Percentiles rank a stretch among this genome's conserved stretches.
These are phyloP conservation scores for Trapa bicornis DNA, from an alignment of 345 rosid species.

Conservation along the genomic window DNA sequence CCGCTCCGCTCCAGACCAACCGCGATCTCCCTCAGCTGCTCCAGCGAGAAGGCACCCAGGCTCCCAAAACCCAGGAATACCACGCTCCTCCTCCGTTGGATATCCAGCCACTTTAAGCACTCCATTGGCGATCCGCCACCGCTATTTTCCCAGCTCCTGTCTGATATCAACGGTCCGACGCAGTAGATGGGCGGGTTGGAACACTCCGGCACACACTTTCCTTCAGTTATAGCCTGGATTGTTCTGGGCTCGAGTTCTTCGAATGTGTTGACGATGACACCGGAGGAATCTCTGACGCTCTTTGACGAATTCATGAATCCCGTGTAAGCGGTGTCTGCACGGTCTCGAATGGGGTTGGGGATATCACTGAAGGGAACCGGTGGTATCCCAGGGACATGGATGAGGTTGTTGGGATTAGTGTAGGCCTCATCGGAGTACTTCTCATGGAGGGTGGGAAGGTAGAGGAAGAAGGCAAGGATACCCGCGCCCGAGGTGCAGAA, in stretches of 20 bases:
- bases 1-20: slow-evolving; percentile 32
- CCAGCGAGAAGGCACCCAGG: slow-evolving; percentile 22
- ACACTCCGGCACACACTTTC: slow-evolving; percentile 7
- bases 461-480: slow-evolving; percentile 17
- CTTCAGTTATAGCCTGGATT: slow-evolving; percentile 23
- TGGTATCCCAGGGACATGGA: slow-evolving; percentile 36
- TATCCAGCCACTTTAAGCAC: slow-evolving; percentile 27
- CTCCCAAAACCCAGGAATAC: slow-evolving; percentile 36
- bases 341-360: slow-evolving; percentile 14
- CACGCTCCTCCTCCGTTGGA: slow-evolving; percentile 26
- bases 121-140: background rate
- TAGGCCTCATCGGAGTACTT: slow-evolving; percentile 17
- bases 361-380: slow-evolving; percentile 18
- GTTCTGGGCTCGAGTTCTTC: slow-evolving; percentile 34
- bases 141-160: background rate
- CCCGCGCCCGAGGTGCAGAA: slow-evolving; percentile 37
- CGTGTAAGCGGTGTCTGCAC: slow-evolving; percentile 12
- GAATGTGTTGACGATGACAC: slow-evolving; percentile 47
- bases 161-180: slow-evolving; percentile 19
- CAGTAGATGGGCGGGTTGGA: slow-evolving; percentile 17
- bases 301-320: slow-evolving; percentile 9
- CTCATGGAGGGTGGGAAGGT: slow-evolving; percentile 23
- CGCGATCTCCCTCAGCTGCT: slow-evolving; percentile 35
- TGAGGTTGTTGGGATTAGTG: slow-evolving; percentile 16
- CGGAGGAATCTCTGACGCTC: slow-evolving; percentile 19